Evolutionary conservation across 2,329 filamentous ascomycete species (phyloP).

Genomic region (Cryphonectria nitschkei): DNA sequence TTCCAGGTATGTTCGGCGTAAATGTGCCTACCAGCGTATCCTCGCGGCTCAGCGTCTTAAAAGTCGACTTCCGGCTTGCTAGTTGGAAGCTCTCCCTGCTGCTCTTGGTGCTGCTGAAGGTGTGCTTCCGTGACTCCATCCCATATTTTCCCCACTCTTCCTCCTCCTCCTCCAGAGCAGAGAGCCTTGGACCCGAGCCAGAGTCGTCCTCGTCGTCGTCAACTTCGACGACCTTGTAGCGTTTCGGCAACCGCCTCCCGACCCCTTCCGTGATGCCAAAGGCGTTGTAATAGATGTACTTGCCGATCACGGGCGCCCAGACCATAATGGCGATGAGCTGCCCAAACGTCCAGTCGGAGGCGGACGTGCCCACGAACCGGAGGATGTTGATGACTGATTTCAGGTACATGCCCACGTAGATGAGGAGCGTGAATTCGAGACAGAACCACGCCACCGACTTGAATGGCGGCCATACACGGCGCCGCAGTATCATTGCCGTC

Average conservation of each 20-base stretch:
- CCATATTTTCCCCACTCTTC: neutral
- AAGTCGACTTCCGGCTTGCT: neutral
- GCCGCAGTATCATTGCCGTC: conserved; percentile 18
- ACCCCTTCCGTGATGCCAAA: conserved; percentile 26
- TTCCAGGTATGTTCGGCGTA: conserved; percentile 5
- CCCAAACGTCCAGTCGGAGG: conserved; percentile 33
- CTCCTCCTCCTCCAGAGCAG: conserved; percentile 2
- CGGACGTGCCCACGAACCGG: conserved; percentile 21
- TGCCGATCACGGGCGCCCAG: conserved; percentile 33
- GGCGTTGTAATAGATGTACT: conserved; percentile 25
- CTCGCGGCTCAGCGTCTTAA: conserved; percentile 11
- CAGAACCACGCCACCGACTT: conserved; percentile 18
- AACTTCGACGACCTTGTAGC: conserved; percentile 26
- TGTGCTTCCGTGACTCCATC: conserved; percentile 9
- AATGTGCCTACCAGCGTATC: conserved; percentile 19
- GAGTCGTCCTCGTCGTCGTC: conserved; percentile 9
- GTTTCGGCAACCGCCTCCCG: conserved; percentile 22
- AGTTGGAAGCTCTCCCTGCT: conserved; percentile 5
- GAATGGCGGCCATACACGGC: conserved; percentile 17
- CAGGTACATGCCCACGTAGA: conserved; percentile 28
- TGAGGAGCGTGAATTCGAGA: conserved; percentile 27
- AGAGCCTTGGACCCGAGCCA: neutral
- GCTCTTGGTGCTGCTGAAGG: conserved; percentile 5
- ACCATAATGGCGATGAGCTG: conserved; percentile 35
- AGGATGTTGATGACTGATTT: conserved; percentile 26